Conservation (phyloP, 768 basidiomycete genomes). For the Gyrodon lividus region DNA sequence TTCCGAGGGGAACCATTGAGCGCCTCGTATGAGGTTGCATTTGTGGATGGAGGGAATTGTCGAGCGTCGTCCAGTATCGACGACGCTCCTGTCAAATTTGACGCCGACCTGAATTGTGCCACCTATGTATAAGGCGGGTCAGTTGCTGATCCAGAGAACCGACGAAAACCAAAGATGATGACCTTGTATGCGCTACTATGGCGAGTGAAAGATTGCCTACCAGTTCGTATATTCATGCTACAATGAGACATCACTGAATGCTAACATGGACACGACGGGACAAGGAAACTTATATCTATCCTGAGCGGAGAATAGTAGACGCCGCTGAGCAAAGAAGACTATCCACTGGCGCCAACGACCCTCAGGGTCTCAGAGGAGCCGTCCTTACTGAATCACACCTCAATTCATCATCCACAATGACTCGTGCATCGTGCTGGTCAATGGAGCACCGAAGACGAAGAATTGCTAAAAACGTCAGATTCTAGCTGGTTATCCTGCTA, state of each 20-base stretch:
- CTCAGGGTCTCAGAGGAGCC: too few relatives aligned
- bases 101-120: background rate
- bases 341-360: background rate
- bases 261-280: too few relatives aligned
- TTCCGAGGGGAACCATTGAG: background rate
- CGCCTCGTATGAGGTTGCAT: background rate
- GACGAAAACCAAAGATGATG: background rate
- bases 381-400: too few relatives aligned
- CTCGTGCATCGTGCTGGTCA: background rate
- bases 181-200: background rate
- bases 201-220: too few relatives aligned
- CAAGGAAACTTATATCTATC: too few relatives aligned
- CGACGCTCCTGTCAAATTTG: background rate
- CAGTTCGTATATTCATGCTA: too few relatives aligned
- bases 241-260: too few relatives aligned
- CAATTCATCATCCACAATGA: background rate
- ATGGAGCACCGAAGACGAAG: background rate
- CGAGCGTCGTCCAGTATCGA: background rate
- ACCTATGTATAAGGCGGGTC: background rate
- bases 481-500: background rate
- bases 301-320: too few relatives aligned
- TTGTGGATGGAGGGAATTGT: background rate
- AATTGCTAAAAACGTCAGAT: background rate
- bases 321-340: too few relatives aligned
- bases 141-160: background rate